Evolutionary conservation across 768 basidiomycete species (phyloP), one percentile per base, ranked within the genome.

Genomic region (Leccinum broughii): DNA sequence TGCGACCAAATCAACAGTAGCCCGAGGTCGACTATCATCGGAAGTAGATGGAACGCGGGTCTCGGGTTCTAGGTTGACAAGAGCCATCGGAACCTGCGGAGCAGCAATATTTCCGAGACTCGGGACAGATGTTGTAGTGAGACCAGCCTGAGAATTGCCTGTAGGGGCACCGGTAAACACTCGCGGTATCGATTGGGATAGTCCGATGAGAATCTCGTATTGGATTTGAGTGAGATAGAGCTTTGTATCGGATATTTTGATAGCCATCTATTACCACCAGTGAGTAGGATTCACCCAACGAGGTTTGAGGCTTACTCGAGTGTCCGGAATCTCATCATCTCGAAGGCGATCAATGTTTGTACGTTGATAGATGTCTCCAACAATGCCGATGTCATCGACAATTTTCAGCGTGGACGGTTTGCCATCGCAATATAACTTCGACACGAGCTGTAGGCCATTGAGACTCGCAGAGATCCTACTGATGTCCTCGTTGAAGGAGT

Each of bases 331-430:
- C 37, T 81, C 77, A 34, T 71, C 69, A 59, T 88, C 80, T 17
- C 73, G 70, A n/a, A 69, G 68, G 17, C 85, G 80, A 66, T 90
- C 80, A 46, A 85, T 79, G 14, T 77, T 78, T 51, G 77, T 78
- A 6, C 76, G 81, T 73, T 96, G 93, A 26, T 84, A 73, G 54
- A 95, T 75, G 26, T 88, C 83, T 9, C 89, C 83, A 4, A 76
- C 77, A 60, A 98, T 81, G 60, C 89, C 80, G 51, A 97, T 94
- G 68, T 96, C 91, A 64, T 97, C 93, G 35, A 99, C 89, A 66
- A 99, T 93, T 74, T 92, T 94, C 59, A 98, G 80, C 1, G 73
- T 77, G 17, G 83, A 81, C 13, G 77, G 62, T 61, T 80, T 67
- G 49, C 77, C 81, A 14, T 80, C 78, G 44, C 80, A 75, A 63